These are phyloP conservation scores for Herpetomonas muscarum DNA, from an alignment of 208 protist species.

Conservation along the genomic window DNA sequence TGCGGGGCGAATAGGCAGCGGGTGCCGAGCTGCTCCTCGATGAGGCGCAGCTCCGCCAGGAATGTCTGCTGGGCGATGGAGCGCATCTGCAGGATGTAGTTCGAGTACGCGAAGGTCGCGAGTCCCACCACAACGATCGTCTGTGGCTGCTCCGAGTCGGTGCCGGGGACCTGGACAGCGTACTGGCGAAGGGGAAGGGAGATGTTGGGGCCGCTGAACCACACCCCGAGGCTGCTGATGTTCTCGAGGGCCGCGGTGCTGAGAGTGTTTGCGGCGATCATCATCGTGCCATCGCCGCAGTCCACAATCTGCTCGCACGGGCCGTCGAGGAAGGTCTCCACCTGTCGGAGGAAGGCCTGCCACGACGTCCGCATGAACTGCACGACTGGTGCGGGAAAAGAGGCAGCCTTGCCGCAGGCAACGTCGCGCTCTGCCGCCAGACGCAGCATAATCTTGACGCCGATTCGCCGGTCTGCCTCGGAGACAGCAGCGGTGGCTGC, in stretches of 20 bases:
- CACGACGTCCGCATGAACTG: conserved; percentile 57
- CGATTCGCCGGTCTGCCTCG: conserved; percentile 25
- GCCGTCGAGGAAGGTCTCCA: conserved; percentile 30
- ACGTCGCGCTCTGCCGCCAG: conserved; percentile 46
- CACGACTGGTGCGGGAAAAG: conserved; percentile 31
- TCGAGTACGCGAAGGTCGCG: conserved; percentile 69
- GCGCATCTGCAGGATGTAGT: conserved; percentile 65
- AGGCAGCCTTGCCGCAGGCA: neutral
- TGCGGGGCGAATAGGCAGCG: conserved; percentile 52
- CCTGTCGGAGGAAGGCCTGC: conserved; percentile 47
- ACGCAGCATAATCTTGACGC: conserved; percentile 40
- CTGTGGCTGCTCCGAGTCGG: conserved; percentile 26
- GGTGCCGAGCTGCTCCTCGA: conserved; percentile 42
- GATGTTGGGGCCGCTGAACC: conserved; percentile 54
- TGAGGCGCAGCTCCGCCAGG: conserved; percentile 32
- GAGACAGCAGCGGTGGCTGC: conserved; percentile 12
- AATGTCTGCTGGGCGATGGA: conserved; percentile 35
- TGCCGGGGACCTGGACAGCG: conserved; percentile 32
- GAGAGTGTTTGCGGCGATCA: conserved; percentile 9
- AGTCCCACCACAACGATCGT: conserved; percentile 56
- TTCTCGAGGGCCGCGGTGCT: conserved; percentile 52
- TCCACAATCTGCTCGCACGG: conserved; percentile 4
- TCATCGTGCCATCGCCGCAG: neutral
- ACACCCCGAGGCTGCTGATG: conserved; percentile 67
- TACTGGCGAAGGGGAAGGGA: conserved; percentile 67